Conservation (phyloP, 768 basidiomycete species). For the Tricholoma saponaceum region DNA sequence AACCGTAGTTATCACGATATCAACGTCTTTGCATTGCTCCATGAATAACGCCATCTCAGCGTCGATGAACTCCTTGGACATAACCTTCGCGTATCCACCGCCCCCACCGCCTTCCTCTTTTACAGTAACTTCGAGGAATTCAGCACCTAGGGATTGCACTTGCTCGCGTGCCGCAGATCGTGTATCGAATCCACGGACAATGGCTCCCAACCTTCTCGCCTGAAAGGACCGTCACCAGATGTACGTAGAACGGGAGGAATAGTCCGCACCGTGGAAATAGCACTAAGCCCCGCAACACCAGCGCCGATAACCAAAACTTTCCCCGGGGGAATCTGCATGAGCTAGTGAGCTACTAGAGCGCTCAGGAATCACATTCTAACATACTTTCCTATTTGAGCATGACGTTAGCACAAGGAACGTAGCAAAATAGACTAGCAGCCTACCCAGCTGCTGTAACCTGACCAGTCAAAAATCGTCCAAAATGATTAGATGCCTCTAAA, state of each 20-base stretch:
- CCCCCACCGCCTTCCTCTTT: constrained; percentile 79
- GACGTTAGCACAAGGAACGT: neutral
- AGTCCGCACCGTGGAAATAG: constrained; percentile 69
- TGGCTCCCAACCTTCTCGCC: constrained; percentile 82
- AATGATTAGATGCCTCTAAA: constrained; percentile 84
- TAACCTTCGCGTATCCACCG: constrained; percentile 87
- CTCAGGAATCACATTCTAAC: neutral
- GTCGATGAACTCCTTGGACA: constrained; percentile 87
- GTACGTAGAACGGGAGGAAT: neutral
- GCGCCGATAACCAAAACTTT: constrained; percentile 87
- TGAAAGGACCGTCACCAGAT: constrained; percentile 18
- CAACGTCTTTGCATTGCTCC: constrained; percentile 86
- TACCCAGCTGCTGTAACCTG: constrained; percentile 90
- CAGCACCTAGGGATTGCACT: constrained; percentile 85
- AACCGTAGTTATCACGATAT: constrained; percentile 84
- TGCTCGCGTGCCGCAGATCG: constrained; percentile 84
- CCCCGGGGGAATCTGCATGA: constrained; percentile 70
- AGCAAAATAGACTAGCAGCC: constrained; percentile 23
- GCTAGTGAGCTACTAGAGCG: constrained; percentile 1
- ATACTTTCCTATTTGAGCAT: constrained; percentile 27
- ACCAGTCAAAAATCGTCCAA: constrained; percentile 85
- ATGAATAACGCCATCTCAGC: constrained; percentile 88
- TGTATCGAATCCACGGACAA: constrained; percentile 87
- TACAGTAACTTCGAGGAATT: constrained; percentile 80
- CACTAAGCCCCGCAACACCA: constrained; percentile 85